A percentile compares a stretch with the other conserved stretches of the same genome.
phyloP scores from a whole-genome alignment of 1,284 basidiomycete genomes.

The Pyrrhoderma lamaoense region DNA sequence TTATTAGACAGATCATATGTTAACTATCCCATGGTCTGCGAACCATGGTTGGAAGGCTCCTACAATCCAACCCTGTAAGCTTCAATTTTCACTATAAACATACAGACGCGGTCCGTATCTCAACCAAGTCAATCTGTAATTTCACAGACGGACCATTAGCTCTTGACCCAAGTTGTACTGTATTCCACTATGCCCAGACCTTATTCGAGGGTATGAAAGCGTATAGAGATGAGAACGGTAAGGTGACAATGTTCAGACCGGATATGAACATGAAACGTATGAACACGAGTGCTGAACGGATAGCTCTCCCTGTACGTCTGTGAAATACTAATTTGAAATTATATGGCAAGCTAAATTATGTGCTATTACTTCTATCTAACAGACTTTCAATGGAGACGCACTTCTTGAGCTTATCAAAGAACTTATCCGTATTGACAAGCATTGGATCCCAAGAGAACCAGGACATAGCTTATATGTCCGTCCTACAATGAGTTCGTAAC shows the following conservation, averaged over 20 bases:
- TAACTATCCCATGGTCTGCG: constrained; percentile 74
- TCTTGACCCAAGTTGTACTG: constrained; percentile 80
- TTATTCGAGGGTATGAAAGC: constrained; percentile 97
- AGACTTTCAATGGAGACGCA: constrained; percentile 79
- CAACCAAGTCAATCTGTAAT: neutral
- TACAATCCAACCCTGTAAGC: constrained; percentile 75
- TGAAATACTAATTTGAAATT: neutral
- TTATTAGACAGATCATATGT: constrained; percentile 85
- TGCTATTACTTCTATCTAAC: neutral
- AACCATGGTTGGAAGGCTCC: constrained; percentile 77
- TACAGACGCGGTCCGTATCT: neutral
- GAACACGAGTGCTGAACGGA: constrained; percentile 68
- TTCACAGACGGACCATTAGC: constrained; percentile 63
- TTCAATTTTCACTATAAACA: neutral
- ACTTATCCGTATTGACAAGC: constrained; percentile 79
- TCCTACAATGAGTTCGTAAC: constrained; percentile 60
- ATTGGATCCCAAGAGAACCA: constrained; percentile 88
- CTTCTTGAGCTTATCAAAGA: constrained; percentile 84
- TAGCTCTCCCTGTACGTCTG: constrained; percentile 67
- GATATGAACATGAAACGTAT: constrained; percentile 98
- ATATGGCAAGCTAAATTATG: neutral
- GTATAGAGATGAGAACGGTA: constrained; percentile 75
- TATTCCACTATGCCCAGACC: constrained; percentile 90
- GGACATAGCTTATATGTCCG: constrained; percentile 93
- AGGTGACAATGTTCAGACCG: constrained; percentile 86